Evolutionary conservation across 306 rosid species (phyloP).

Genomic region (Carpinus fangiana): DNA sequence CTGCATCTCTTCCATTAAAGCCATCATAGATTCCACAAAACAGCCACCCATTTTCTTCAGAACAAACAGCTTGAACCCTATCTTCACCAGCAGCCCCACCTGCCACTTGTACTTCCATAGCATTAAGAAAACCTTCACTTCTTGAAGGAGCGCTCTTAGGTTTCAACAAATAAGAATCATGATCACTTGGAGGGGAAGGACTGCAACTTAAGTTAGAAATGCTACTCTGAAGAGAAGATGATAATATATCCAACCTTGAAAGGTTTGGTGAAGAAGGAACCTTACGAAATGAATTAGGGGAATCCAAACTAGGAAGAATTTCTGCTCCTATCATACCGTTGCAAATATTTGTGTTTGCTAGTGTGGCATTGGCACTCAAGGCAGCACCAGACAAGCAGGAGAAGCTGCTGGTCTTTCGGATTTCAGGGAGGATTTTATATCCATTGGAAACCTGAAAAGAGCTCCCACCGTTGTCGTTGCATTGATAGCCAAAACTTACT

Average conservation of each 20-base stretch:
- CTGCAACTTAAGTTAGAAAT: conserved; percentile 84
- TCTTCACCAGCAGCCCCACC: conserved; percentile 99
- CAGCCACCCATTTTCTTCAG: conserved; percentile 98
- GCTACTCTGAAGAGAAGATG: conserved; percentile 79
- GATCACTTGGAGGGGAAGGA: conserved; percentile 63
- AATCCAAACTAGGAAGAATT: conserved; percentile 95
- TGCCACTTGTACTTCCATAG: conserved; percentile 84
- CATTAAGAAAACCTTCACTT: conserved; percentile 75
- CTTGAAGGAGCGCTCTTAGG: conserved; percentile 59
- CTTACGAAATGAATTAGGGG: conserved; percentile 88
- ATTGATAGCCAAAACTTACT: conserved; percentile 96
- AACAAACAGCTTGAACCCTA: conserved; percentile 98
- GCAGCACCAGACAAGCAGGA: conserved; percentile 99
- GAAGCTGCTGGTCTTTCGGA: conserved; percentile 82
- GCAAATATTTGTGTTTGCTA: conserved; percentile 94
- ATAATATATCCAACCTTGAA: conserved; percentile 71
- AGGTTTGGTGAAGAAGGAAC: conserved; percentile 77
- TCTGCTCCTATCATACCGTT: conserved; percentile 87
- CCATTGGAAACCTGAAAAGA: conserved; percentile 41
- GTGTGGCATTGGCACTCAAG: conserved; percentile 89
- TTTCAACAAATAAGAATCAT: conserved; percentile 59
- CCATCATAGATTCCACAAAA: conserved; percentile 97
- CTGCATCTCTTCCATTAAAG: conserved; percentile 97
- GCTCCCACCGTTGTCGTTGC: conserved; percentile 48
- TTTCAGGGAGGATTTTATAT: conserved; percentile 42